Evolutionary conservation across 805 yeast genomes (phyloP).

Genomic region (Pichia sporocuriosa): DNA sequence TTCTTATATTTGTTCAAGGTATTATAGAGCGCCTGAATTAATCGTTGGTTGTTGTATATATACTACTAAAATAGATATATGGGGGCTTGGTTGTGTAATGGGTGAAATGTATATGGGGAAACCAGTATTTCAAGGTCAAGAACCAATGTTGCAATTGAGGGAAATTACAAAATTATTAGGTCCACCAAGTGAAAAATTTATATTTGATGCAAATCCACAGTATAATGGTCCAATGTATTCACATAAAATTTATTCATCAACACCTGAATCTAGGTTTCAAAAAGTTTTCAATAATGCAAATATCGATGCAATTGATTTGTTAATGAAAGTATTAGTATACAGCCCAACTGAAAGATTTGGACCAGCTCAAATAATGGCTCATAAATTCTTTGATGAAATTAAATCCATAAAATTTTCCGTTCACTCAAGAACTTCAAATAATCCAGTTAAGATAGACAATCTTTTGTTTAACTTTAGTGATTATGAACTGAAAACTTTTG

Average conservation of each 20-base stretch:
- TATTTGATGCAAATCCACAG: conserved; percentile 66
- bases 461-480: conserved; percentile 63
- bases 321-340: conserved; percentile 77
- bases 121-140: conserved; percentile 93
- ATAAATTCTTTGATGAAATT: conserved; percentile 83
- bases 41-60: conserved; percentile 86
- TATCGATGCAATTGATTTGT: conserved; percentile 77
- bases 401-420: conserved; percentile 45
- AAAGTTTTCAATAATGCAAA: conserved; percentile 74
- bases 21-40: conserved; percentile 93
- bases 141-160: conserved; percentile 80
- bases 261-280: conserved; percentile 35
- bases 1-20: conserved; percentile 92
- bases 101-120: conserved; percentile 91
- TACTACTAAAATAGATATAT: conserved; percentile 86
- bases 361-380: conserved; percentile 78
- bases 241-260: conserved; percentile 38
- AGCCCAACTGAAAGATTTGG: conserved; percentile 80
- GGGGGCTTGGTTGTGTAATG: conserved; percentile 96
- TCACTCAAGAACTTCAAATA: conserved; percentile 27
- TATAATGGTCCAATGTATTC: conserved; percentile 72
- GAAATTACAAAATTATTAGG: conserved; percentile 89
- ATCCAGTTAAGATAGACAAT: conserved; percentile 34
- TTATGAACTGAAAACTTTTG: conserved; percentile 41
- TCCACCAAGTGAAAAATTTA: conserved; percentile 70